Conservation (phyloP, 1,284 basidiomycete genomes). For the Boletus semigastroideus region DNA sequence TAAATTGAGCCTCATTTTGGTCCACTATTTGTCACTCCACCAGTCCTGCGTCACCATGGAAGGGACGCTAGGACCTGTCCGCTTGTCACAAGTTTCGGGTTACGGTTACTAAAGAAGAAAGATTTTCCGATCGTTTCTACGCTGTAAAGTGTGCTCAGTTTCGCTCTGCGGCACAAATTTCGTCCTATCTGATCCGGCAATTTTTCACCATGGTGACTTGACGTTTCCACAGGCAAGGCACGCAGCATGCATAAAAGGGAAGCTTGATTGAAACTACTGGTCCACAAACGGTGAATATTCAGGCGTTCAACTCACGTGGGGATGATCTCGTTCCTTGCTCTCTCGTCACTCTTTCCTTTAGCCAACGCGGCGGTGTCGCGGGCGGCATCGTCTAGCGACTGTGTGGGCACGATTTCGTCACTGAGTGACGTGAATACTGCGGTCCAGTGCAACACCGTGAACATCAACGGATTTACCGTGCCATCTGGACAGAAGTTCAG, state of each 20-base stretch:
- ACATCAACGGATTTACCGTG: conserved; percentile 41
- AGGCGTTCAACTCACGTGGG: conserved; percentile 1
- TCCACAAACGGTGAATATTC: neutral
- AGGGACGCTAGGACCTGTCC: neutral
- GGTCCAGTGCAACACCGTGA: conserved; percentile 35
- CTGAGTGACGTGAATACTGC: conserved; percentile 33
- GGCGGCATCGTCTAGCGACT: conserved; percentile 15
- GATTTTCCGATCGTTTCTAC: neutral
- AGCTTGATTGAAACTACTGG: neutral
- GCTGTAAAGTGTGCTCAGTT: neutral
- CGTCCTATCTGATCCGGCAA: neutral
- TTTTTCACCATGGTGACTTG: neutral
- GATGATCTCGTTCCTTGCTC: conserved; percentile 17
- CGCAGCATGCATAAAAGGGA: conserved; percentile 1
- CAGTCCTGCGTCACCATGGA: conserved; percentile 3
- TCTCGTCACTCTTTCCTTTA: conserved; percentile 24
- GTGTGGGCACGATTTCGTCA: conserved; percentile 37
- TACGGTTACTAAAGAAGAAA: neutral
- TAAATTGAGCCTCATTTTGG: no score
- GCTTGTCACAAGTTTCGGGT: neutral
- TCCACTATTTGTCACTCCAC: neutral
- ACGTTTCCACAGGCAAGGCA: neutral
- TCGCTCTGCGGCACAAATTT: neutral
- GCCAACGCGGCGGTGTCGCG: conserved; percentile 1
- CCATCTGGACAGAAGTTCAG: conserved; percentile 43